A percentile compares a stretch with the other conserved stretches of the same genome.
Conservation (phyloP, 306 rosid species). For the Delonix regia region DNA sequence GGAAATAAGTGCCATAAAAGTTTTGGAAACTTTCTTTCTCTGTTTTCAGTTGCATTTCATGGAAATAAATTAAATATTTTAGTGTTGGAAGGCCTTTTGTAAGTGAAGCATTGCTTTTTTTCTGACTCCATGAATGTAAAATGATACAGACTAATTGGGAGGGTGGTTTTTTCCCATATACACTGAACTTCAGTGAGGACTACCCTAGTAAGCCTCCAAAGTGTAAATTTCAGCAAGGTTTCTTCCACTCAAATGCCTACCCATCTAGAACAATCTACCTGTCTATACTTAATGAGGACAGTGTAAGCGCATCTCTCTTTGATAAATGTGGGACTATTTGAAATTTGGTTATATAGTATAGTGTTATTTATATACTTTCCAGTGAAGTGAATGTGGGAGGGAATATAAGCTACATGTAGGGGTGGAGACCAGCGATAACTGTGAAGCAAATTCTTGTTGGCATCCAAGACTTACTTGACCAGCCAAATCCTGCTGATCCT, state of each 20-base stretch:
- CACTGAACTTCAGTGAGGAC: slow-evolving; percentile 96
- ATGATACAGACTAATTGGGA: slow-evolving; percentile 97
- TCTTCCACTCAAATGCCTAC: slow-evolving; percentile 96
- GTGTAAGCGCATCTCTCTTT: slow-evolving; percentile 61
- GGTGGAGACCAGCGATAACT: slow-evolving; percentile 92
- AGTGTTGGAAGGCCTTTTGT: neutral
- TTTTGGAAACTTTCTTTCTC: neutral
- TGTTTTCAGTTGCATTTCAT: neutral
- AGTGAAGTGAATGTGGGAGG: neutral
- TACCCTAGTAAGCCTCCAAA: slow-evolving; percentile 99
- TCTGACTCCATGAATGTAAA: neutral
- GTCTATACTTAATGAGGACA: slow-evolving; percentile 97
- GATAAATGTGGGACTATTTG: slow-evolving; percentile 15
- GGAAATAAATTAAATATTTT: slow-evolving; percentile 17
- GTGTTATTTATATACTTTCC: neutral
- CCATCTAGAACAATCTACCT: slow-evolving; percentile 97
- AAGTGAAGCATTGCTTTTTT: slow-evolving; percentile 2
- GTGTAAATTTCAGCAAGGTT: slow-evolving; percentile 93
- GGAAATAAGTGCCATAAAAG: neutral
- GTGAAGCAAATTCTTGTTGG: slow-evolving; percentile 88
- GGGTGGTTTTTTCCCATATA: slow-evolving; percentile 91
- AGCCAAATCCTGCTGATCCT: slow-evolving; percentile 86
- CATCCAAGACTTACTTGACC: slow-evolving; percentile 80
- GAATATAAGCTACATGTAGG: slow-evolving; percentile 51
- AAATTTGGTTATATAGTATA: slow-evolving; percentile 10